Conservation (phyloP, 805 yeast species). For the Wickerhamomyces hampshirensis region DNA sequence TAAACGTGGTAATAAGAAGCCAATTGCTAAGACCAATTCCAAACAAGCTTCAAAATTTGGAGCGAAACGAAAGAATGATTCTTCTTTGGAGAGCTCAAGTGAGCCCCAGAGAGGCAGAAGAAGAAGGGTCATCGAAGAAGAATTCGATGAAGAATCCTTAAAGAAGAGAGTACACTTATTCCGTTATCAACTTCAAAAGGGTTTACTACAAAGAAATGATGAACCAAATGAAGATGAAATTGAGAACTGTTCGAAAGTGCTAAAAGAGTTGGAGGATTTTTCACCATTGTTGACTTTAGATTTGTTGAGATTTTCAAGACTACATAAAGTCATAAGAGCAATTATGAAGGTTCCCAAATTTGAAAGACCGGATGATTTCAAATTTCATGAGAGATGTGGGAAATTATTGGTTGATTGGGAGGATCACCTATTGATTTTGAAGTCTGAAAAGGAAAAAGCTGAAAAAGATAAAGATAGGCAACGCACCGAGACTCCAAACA, state of each 20-base stretch:
- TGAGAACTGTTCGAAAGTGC: conserved; percentile 21
- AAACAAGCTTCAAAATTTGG: background rate
- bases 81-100: no score
- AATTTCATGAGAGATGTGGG: conserved; percentile 40
- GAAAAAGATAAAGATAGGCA: conserved; percentile 1
- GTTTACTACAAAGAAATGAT: conserved; percentile 40
- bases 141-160: conserved; percentile 3
- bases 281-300: conserved; percentile 32
- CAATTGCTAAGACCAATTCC: background rate
- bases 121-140: background rate
- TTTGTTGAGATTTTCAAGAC: conserved; percentile 39
- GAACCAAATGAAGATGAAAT: conserved; percentile 37
- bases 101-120: background rate
- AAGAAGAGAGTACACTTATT: conserved; percentile 22
- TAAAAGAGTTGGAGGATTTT: conserved; percentile 38
- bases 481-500: conserved; percentile 14
- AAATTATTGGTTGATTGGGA: conserved; percentile 40
- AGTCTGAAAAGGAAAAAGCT: conserved; percentile 25
- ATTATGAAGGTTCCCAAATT: conserved; percentile 36
- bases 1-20: background rate
- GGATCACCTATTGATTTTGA: conserved; percentile 31
- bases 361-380: conserved; percentile 39
- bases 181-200: conserved; percentile 43
- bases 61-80: background rate
- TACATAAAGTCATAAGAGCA: conserved; percentile 49